Conservation (phyloP, 495 filamentous ascomycete genomes). For the Daldinia concentrica region DNA sequence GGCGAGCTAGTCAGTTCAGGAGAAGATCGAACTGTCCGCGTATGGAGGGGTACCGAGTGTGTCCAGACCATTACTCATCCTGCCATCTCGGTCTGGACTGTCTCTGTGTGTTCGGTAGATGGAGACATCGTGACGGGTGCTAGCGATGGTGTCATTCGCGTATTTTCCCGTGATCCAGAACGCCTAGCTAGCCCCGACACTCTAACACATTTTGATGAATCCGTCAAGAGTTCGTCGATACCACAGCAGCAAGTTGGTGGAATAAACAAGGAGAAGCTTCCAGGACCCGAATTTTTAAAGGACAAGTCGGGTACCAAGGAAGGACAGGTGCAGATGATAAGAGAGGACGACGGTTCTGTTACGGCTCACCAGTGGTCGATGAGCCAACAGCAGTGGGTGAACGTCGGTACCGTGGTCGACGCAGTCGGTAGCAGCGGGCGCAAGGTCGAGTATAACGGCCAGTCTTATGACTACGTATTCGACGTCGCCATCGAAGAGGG, state of each 20-base stretch:
- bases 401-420: constrained; percentile 93
- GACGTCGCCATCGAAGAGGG: constrained; percentile 98
- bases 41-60: constrained; percentile 86
- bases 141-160: constrained; percentile 85
- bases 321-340: constrained; percentile 92
- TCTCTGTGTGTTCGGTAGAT: constrained; percentile 79
- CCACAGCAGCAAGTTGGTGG: constrained; percentile 79
- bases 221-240: constrained; percentile 83
- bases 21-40: constrained; percentile 88
- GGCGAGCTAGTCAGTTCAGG: constrained; percentile 91
- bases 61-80: constrained; percentile 97
- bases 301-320: constrained; percentile 87
- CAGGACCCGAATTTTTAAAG: constrained; percentile 83
- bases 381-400: constrained; percentile 72
- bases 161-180: constrained; percentile 81
- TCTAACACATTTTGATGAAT: constrained; percentile 75
- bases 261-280: constrained; percentile 89
- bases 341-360: constrained; percentile 78
- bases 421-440: constrained; percentile 81
- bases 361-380: constrained; percentile 84
- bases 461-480: constrained; percentile 97
- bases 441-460: constrained; percentile 76
- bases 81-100: constrained; percentile 94
- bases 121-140: constrained; percentile 94
- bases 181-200: constrained; percentile 69